Conservation (phyloP, 768 basidiomycete species). For the Pisolithus marmoratus region DNA sequence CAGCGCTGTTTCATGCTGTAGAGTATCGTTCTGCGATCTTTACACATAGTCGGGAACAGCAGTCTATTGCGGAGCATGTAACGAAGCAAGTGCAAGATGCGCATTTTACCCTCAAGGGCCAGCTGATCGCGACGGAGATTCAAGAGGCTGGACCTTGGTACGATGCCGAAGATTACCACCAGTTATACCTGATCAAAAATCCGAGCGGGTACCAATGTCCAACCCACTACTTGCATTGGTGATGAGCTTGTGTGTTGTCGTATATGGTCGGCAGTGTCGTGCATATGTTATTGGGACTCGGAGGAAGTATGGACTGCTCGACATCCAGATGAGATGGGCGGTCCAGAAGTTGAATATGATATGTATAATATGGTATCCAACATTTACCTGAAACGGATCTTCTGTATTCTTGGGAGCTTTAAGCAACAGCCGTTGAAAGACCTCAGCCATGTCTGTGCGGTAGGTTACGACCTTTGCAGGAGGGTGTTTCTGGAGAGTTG, state of each 20-base stretch:
- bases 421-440: too few relatives aligned
- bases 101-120: slow-evolving; percentile 67
- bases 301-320: too few relatives aligned
- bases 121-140: slow-evolving; percentile 78
- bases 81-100: slow-evolving; percentile 80
- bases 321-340: too few relatives aligned
- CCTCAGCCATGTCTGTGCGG: too few relatives aligned
- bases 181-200: slow-evolving; percentile 74
- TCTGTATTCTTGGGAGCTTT: too few relatives aligned
- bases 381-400: too few relatives aligned
- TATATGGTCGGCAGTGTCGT: neutral
- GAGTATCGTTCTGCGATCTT: slow-evolving; percentile 96
- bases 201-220: slow-evolving; percentile 90
- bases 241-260: slow-evolving; percentile 5
- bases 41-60: slow-evolving; percentile 68
- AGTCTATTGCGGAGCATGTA: slow-evolving; percentile 63
- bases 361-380: too few relatives aligned
- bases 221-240: slow-evolving; percentile 84
- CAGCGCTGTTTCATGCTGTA: slow-evolving; percentile 20
- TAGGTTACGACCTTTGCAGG: too few relatives aligned
- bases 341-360: too few relatives aligned
- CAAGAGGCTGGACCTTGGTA: slow-evolving; percentile 70
- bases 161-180: slow-evolving; percentile 79
- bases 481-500: too few relatives aligned
- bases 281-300: too few relatives aligned